Evolutionary conservation across 73 alveolate genomes (phyloP).

Genomic region (Uronychia setigera): DNA sequence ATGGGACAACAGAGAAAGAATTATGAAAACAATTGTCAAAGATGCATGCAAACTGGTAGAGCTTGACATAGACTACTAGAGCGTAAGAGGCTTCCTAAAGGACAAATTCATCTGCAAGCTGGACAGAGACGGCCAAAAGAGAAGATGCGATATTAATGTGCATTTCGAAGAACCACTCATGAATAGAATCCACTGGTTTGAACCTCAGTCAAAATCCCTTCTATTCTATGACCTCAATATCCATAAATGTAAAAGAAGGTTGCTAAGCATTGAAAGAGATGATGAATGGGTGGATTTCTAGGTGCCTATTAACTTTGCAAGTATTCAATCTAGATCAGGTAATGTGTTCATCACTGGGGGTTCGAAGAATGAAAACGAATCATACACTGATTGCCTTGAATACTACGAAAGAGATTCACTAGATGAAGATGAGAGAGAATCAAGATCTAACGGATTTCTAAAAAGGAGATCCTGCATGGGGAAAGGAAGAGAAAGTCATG

Average conservation of each 20-base stretch:
- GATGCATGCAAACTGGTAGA: conserved; percentile 29
- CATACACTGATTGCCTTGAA: conserved; percentile 12
- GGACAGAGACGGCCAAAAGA: conserved; percentile 19
- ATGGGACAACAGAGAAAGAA: conserved; percentile 51
- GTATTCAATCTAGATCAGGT: conserved; percentile 29
- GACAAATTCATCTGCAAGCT: conserved; percentile 27
- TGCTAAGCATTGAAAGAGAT: conserved; percentile 3
- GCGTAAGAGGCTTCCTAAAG: conserved; percentile 11
- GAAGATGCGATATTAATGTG: conserved; percentile 15
- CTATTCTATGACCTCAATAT: conserved; percentile 18
- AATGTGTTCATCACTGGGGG: conserved; percentile 44
- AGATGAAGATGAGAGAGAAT: not conserved
- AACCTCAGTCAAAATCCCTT: conserved; percentile 19
- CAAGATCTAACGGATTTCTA: not conserved
- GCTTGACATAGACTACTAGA: conserved; percentile 28
- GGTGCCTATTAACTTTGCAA: conserved; percentile 32
- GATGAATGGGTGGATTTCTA: not conserved
- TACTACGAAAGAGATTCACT: not conserved
- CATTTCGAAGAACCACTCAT: conserved; percentile 15
- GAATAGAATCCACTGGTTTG: conserved; percentile 32
- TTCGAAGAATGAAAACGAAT: conserved; percentile 19
- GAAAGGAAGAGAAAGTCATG: conserved; percentile 34
- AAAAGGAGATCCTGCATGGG: conserved; percentile 36
- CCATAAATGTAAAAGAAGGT: not conserved
- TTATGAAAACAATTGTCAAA: conserved; percentile 21